These are phyloP conservation scores for Stemphylium beticola DNA, from an alignment of 2,329 filamentous ascomycete species.

Conservation along the genomic window DNA sequence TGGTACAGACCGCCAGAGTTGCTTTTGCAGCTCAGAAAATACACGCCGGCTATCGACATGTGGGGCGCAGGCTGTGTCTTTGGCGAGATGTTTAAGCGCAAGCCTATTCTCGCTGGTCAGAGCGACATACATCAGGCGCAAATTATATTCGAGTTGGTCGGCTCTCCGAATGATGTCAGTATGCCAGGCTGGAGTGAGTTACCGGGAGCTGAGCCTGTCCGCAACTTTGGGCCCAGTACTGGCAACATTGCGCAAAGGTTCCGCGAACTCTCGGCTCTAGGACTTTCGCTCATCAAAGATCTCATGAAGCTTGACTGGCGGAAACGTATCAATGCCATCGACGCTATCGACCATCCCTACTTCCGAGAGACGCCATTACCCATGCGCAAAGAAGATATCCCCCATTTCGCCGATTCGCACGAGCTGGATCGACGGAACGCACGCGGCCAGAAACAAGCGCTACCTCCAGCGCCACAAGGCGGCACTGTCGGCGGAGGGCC, in stretches of 20 bases:
- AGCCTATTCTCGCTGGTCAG: constrained; percentile 88
- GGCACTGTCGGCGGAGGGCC: constrained; percentile 81
- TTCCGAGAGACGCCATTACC: constrained; percentile 82
- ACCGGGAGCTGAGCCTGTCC: constrained; percentile 79
- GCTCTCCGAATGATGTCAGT: constrained; percentile 83
- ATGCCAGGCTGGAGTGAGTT: constrained; percentile 92
- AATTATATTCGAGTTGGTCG: constrained; percentile 91
- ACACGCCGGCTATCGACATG: constrained; percentile 97
- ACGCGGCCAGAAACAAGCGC: constrained; percentile 80
- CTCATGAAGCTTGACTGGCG: constrained; percentile 89
- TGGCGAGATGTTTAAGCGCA: constrained; percentile 94
- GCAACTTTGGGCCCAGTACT: constrained; percentile 63
- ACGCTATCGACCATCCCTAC: constrained; percentile 90
- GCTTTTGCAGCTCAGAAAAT: constrained; percentile 82
- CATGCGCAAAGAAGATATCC: constrained; percentile 83
- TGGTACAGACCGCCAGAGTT: constrained; percentile 98
- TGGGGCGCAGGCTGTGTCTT: constrained; percentile 99
- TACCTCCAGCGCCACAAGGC: constrained; percentile 89
- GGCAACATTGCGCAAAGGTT: constrained; percentile 77
- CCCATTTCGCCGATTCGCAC: constrained; percentile 90
- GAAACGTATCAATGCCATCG: constrained; percentile 87
- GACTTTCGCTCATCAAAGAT: constrained; percentile 80
- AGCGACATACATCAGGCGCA: constrained; percentile 90
- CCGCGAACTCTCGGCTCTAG: constrained; percentile 73
- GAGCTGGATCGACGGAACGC: constrained; percentile 94